Conservation (phyloP, 257 asterid genomes). For the Solanum piurae region DNA sequence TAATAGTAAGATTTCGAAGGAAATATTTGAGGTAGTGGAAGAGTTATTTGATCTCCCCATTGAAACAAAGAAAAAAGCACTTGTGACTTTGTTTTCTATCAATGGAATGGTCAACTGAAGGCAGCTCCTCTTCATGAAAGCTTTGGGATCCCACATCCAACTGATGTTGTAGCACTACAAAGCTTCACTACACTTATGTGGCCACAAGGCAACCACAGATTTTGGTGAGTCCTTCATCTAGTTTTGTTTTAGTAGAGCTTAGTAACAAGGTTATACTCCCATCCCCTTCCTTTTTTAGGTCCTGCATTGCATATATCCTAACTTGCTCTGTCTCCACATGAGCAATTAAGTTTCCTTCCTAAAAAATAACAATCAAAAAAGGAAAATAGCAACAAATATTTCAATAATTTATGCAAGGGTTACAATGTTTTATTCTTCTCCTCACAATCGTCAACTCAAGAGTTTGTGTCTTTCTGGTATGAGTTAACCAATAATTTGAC, state of each 20-base stretch:
- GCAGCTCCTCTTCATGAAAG: conserved; percentile 46
- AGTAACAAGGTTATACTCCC: neutral
- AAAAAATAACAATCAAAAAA: too few relatives aligned
- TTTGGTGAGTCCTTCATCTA: neutral
- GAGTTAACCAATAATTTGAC: neutral
- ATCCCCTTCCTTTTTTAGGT: neutral
- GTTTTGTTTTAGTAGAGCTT: neutral
- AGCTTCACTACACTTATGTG: conserved; percentile 42
- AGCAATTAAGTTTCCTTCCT: too few relatives aligned
- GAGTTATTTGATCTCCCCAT: conserved; percentile 38
- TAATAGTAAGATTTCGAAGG: conserved; percentile 7
- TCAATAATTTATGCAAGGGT: neutral
- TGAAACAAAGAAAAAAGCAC: conserved; percentile 37
- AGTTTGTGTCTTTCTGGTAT: neutral
- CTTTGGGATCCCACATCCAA: conserved; percentile 55
- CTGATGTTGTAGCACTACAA: conserved; percentile 16
- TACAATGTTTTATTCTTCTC: neutral
- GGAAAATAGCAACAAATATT: neutral
- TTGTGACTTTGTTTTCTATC: conserved; percentile 28
- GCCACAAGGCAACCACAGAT: conserved; percentile 39
- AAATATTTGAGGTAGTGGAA: conserved; percentile 20
- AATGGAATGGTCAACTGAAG: conserved; percentile 41
- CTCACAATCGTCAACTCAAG: neutral
- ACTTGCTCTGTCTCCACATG: neutral
- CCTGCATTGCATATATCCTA: neutral